A percentile compares a stretch with the other conserved stretches of the same genome.
phyloP scores from a whole-genome alignment of 352 stramenopile species.

The Phytophthora pini region DNA sequence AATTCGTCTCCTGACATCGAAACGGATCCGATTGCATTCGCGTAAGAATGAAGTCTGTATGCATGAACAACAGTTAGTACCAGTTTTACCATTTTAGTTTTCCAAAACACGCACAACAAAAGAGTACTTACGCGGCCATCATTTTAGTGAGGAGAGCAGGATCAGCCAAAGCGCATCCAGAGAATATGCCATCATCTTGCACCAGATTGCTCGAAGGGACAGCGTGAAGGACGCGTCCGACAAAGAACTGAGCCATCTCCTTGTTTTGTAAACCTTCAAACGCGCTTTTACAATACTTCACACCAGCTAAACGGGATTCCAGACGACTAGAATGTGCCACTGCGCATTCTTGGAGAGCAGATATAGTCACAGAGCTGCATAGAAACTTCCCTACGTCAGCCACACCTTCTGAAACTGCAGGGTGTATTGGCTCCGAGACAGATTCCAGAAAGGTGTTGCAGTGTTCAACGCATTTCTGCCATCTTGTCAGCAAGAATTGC shows the following conservation, averaged over 20 bases:
- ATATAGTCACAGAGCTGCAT: conserved; percentile 29
- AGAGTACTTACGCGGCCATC: conserved; percentile 26
- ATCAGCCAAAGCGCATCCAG: conserved; percentile 32
- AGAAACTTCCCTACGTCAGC: conserved; percentile 43
- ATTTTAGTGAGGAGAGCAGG: conserved; percentile 28
- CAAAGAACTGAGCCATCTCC: conserved; percentile 41
- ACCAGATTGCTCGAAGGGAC: conserved; percentile 33
- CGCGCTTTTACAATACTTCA: conserved; percentile 36
- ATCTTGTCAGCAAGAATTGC: conserved; percentile 39
- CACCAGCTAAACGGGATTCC: conserved; percentile 41
- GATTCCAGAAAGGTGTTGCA: conserved; percentile 12
- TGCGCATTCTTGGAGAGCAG: conserved; percentile 35
- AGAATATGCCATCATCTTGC: conserved; percentile 40
- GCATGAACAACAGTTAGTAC: conserved; percentile 12
- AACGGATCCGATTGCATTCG: conserved; percentile 13
- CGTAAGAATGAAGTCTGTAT: conserved; percentile 27
- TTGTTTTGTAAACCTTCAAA: conserved; percentile 26
- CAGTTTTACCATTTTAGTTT: not conserved
- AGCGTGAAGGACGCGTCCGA: conserved; percentile 41
- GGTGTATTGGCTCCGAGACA: conserved; percentile 5
- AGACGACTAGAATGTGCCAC: conserved; percentile 42
- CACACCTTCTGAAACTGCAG: conserved; percentile 6
- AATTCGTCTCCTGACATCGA: conserved; percentile 11
- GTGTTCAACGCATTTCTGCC: conserved; percentile 26
- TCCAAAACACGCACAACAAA: not conserved